These are phyloP conservation scores for Phytophthora megakarya DNA, from an alignment of 352 stramenopile species.

Conservation along the genomic window DNA sequence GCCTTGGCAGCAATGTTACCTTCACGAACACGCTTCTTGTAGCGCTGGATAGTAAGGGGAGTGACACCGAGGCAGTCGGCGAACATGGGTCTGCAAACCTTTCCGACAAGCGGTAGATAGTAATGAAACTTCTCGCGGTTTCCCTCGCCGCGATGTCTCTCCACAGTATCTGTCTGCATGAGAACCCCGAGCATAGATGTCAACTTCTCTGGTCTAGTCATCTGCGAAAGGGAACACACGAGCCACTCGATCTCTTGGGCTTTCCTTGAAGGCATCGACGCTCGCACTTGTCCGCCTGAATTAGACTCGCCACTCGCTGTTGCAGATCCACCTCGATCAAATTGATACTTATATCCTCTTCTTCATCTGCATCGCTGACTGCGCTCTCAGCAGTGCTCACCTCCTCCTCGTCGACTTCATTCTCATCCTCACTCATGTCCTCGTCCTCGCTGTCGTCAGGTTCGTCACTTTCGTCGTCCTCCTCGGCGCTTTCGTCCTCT, in stretches of 20 bases:
- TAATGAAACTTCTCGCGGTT: slow-evolving; percentile 4
- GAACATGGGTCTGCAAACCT: no score
- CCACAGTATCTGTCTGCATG: slow-evolving; percentile 7
- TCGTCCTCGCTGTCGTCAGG: slow-evolving; percentile 1
- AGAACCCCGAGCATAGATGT: slow-evolving; percentile 2
- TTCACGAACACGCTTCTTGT: no score
- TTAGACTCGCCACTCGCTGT: neutral
- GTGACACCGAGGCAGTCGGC: no score
- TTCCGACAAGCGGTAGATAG: no score
- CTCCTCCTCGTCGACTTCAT: neutral
- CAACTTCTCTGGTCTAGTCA: neutral
- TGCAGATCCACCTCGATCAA: neutral
- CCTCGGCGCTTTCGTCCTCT: no score
- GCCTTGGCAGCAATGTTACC: no score
- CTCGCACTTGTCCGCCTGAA: neutral
- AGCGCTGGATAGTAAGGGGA: no score
- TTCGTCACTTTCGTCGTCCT: neutral
- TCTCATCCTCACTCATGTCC: neutral
- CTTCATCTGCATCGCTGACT: neutral
- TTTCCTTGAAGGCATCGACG: slow-evolving; percentile 5
- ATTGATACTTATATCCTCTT: slow-evolving; percentile 11
- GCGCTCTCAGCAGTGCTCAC: neutral
- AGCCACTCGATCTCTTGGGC: neutral
- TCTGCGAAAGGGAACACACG: neutral
- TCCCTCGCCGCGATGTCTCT: neutral